Conservation (phyloP, 2,329 filamentous ascomycete species). For the Pseudogymnoascus pannorum region DNA sequence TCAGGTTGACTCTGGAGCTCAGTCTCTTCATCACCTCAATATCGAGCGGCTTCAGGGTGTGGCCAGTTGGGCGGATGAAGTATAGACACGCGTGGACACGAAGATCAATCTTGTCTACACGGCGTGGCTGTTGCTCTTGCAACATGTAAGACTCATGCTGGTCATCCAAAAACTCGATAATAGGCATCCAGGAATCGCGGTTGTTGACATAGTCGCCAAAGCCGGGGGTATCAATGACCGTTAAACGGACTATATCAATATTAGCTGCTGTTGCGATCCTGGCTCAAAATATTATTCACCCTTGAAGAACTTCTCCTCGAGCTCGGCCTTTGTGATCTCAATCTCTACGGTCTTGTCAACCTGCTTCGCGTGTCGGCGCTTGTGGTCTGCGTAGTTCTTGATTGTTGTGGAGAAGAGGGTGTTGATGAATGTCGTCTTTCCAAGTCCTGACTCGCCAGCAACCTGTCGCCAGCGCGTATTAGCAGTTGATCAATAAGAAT, state of each 20-base stretch:
- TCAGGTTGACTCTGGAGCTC: conserved; percentile 95
- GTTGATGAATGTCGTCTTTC: conserved; percentile 99
- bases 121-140: conserved; percentile 97
- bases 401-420: conserved; percentile 99
- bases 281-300: conserved; percentile 46
- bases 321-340: conserved; percentile 98
- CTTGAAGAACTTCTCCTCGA: conserved; percentile 99
- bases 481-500: conserved; percentile 1
- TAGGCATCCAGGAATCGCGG: conserved; percentile 99
- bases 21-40: conserved; percentile 99
- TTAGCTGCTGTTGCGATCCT: conserved; percentile 14
- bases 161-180: conserved; percentile 99
- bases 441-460: conserved; percentile 94
- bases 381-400: conserved; percentile 99
- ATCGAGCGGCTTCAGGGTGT: conserved; percentile 96
- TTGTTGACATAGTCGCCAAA: conserved; percentile 99
- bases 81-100: conserved; percentile 97
- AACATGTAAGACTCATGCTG: conserved; percentile 99
- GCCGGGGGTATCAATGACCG: conserved; percentile 96
- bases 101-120: conserved; percentile 97
- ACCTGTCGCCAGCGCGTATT: conserved; percentile 48
- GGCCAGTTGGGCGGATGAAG: conserved; percentile 97
- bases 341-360: conserved; percentile 99
- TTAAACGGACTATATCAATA: conserved; percentile 70
- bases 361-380: conserved; percentile 98